phyloP scores from a whole-genome alignment of 106 monocot genomes.

The Cymbidium sinense region DNA sequence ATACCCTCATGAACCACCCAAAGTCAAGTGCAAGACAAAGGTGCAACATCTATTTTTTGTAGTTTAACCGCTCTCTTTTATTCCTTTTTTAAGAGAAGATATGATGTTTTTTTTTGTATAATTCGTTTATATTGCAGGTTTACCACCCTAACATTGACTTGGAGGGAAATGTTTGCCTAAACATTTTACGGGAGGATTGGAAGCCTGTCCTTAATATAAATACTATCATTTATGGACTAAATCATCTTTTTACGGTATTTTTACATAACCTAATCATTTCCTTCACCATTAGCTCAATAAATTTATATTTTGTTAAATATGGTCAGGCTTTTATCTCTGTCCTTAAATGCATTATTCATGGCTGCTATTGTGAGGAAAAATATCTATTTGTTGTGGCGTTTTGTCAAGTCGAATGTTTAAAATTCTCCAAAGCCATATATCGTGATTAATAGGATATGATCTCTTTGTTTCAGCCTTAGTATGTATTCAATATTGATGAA shows the following conservation, averaged over 20 bases:
- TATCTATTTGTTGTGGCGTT: not conserved
- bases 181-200: constrained; percentile 97
- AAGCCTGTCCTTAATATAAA: constrained; percentile 96
- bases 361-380: not conserved
- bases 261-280: not conserved
- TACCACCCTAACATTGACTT: constrained; percentile 97
- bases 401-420: not conserved
- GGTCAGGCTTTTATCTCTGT: not conserved
- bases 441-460: not conserved
- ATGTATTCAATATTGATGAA: not conserved
- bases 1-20: constrained; percentile 90
- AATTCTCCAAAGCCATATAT: not conserved
- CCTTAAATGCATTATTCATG: not conserved
- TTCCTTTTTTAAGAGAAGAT: not conserved
- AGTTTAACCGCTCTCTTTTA: not conserved
- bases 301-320: not conserved
- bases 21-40: constrained; percentile 98
- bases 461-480: not conserved
- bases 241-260: constrained; percentile 79
- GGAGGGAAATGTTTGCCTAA: constrained; percentile 98
- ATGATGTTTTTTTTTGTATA: not conserved
- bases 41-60: constrained; percentile 19
- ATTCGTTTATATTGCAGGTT: constrained; percentile 40
- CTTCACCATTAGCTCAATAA: not conserved
- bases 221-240: constrained; percentile 86